Conservation (phyloP, 805 yeast species). For the Komagataella populi region DNA sequence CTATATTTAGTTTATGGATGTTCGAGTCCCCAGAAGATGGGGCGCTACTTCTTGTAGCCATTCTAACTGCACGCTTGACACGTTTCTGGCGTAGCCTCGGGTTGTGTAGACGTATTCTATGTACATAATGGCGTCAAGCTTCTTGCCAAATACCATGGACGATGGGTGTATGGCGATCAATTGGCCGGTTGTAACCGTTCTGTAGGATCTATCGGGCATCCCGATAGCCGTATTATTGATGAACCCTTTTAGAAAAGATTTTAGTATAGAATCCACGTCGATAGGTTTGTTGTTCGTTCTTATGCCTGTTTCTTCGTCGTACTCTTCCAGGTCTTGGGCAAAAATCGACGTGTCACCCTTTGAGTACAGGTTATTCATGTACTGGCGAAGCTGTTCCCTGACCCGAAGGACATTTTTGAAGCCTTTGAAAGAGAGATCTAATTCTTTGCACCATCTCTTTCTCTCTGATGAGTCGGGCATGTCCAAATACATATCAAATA, state of each 20-base stretch:
- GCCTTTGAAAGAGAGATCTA: slow-evolving; percentile 67
- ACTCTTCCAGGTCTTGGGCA: slow-evolving; percentile 16
- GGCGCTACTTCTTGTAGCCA: slow-evolving; percentile 85
- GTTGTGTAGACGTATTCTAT: slow-evolving; percentile 89
- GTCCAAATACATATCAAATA: slow-evolving; percentile 41
- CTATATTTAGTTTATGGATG: slow-evolving; percentile 15
- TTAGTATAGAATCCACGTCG: slow-evolving; percentile 47
- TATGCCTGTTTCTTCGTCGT: slow-evolving; percentile 6
- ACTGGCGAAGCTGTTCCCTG: slow-evolving; percentile 59
- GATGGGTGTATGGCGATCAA: slow-evolving; percentile 84
- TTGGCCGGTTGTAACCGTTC: slow-evolving; percentile 78
- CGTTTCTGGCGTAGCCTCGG: slow-evolving; percentile 84
- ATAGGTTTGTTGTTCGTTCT: slow-evolving; percentile 16
- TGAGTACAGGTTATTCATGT: slow-evolving; percentile 36
- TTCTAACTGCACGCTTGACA: slow-evolving; percentile 63
- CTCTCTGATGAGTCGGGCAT: slow-evolving; percentile 38
- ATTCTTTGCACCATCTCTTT: slow-evolving; percentile 72
- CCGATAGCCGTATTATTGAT: slow-evolving; percentile 88
- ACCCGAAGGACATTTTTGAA: slow-evolving; percentile 67
- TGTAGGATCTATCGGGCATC: slow-evolving; percentile 84
- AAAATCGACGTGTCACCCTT: slow-evolving; percentile 19
- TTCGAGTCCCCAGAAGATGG: slow-evolving; percentile 34
- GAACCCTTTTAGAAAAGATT: slow-evolving; percentile 74
- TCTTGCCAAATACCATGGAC: slow-evolving; percentile 70
- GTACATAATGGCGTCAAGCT: slow-evolving; percentile 82